Conservation (phyloP, 1,139 yeast genomes). For the Kazachstania sp. region DNA sequence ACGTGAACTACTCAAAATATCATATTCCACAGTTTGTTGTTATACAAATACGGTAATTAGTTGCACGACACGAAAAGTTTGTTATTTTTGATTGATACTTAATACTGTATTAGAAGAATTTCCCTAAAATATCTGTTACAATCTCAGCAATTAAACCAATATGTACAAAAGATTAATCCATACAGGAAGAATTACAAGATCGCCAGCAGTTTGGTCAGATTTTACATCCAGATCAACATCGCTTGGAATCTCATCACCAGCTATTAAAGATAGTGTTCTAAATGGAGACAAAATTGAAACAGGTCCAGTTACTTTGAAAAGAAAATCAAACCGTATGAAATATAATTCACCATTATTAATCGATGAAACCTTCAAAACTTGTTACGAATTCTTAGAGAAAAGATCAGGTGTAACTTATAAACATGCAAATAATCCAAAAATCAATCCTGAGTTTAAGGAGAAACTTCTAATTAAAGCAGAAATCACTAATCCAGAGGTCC, state of each 20-base stretch:
- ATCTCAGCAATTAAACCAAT: neutral
- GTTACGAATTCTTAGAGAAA: constrained; percentile 51
- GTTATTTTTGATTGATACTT: no score
- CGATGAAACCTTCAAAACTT: constrained; percentile 62
- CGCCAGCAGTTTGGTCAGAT: constrained; percentile 18
- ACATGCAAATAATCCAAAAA: constrained; percentile 15
- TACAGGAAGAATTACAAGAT: constrained; percentile 1
- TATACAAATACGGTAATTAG: no score
- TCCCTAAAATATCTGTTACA: no score
- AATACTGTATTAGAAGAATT: no score
- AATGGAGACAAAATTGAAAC: constrained; percentile 10
- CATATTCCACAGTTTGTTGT: no score
- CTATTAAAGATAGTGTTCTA: constrained; percentile 17
- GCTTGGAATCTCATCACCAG: constrained; percentile 14
- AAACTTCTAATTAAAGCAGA: constrained; percentile 48
- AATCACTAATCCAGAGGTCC: constrained; percentile 70
- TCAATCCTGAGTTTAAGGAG: constrained; percentile 25
- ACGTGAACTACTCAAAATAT: no score
- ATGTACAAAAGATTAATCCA: constrained; percentile 7
- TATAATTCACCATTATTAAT: constrained; percentile 64
- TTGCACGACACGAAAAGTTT: no score
- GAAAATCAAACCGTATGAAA: constrained; percentile 37
- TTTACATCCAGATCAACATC: constrained; percentile 19
- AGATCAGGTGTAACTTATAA: constrained; percentile 32
- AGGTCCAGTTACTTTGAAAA: constrained; percentile 40